Percentiles rank a stretch among this genome's conserved stretches.
phyloP scores from a whole-genome alignment of 2,329 filamentous ascomycete species.

The Epichloe brachyelytri region DNA sequence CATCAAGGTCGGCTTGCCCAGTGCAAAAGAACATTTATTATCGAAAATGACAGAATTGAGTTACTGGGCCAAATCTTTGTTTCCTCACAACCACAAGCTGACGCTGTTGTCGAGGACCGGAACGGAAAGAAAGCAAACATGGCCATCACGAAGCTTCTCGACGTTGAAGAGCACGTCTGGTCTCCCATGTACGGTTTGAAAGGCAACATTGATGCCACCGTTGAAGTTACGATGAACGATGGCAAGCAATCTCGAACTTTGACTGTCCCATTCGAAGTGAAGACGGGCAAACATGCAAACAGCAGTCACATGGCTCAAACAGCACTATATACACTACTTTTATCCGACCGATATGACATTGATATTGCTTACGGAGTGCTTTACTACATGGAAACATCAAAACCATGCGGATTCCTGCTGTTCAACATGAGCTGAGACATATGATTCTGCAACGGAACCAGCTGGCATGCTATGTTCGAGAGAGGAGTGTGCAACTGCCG shows the following conservation, averaged over 20 bases:
- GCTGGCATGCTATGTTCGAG: constrained; percentile 71
- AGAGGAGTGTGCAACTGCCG: constrained; percentile 67
- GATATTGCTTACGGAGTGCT: constrained; percentile 81
- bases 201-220: constrained; percentile 93
- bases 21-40: constrained; percentile 66
- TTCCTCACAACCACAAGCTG: constrained; percentile 50
- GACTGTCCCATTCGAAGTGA: constrained; percentile 88
- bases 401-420: constrained; percentile 70
- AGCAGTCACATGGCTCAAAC: constrained; percentile 85
- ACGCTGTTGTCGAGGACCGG: constrained; percentile 66
- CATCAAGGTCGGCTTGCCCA: constrained; percentile 60
- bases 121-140: constrained; percentile 65
- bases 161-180: constrained; percentile 97
- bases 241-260: constrained; percentile 52
- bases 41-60: constrained; percentile 74
- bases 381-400: constrained; percentile 88
- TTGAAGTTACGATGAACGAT: constrained; percentile 73
- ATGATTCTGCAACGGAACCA: constrained; percentile 96
- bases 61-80: constrained; percentile 72
- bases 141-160: constrained; percentile 84
- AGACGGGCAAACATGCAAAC: constrained; percentile 78
- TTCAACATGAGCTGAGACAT: constrained; percentile 79
- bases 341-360: constrained; percentile 91
- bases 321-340: constrained; percentile 78
- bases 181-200: constrained; percentile 95